Percentiles rank a stretch among this genome's conserved stretches.
Evolutionary conservation across 208 protist species (phyloP).

Genomic region (Acanthamoeba sp.): DNA sequence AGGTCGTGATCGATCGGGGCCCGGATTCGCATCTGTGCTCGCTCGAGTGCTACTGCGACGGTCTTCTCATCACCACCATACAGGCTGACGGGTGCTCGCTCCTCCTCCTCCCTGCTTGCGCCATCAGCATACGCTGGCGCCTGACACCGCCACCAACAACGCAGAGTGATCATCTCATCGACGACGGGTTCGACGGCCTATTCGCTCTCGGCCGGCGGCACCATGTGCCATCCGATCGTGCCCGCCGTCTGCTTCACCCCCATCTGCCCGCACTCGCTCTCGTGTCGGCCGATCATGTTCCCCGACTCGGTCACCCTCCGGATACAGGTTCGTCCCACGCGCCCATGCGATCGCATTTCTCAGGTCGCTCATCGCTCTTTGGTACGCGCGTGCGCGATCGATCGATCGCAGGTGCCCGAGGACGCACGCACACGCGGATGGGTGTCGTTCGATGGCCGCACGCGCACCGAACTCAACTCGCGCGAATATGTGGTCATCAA

Average conservation of each 20-base stretch:
- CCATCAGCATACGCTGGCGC: too few relatives aligned
- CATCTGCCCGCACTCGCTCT: slow-evolving; percentile 69
- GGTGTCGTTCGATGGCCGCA: slow-evolving; percentile 53
- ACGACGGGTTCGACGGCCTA: slow-evolving; percentile 92
- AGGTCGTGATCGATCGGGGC: slow-evolving; percentile 90
- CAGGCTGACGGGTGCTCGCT: slow-evolving; percentile 85
- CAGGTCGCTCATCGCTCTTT: too few relatives aligned
- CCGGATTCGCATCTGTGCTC: slow-evolving; percentile 83
- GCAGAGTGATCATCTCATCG: slow-evolving; percentile 92
- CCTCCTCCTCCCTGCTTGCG: background rate
- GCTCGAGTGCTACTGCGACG: slow-evolving; percentile 87
- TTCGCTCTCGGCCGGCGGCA: slow-evolving; percentile 91
- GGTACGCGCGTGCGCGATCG: too few relatives aligned
- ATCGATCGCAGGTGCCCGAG: background rate
- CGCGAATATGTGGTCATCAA: slow-evolving; percentile 62
- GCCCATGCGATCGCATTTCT: too few relatives aligned
- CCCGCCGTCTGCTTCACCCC: slow-evolving; percentile 60
- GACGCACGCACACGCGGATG: slow-evolving; percentile 22
- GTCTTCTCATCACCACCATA: slow-evolving; percentile 87
- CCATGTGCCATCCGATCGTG: slow-evolving; percentile 90
- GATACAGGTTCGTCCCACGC: slow-evolving; percentile 46
- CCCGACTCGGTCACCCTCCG: slow-evolving; percentile 44
- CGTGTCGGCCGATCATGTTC: slow-evolving; percentile 70
- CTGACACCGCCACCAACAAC: too few relatives aligned
- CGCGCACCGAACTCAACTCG: slow-evolving; percentile 58